phyloP scores from a whole-genome alignment of 495 filamentous ascomycete genomes.

The Endocarpon pusillum region DNA sequence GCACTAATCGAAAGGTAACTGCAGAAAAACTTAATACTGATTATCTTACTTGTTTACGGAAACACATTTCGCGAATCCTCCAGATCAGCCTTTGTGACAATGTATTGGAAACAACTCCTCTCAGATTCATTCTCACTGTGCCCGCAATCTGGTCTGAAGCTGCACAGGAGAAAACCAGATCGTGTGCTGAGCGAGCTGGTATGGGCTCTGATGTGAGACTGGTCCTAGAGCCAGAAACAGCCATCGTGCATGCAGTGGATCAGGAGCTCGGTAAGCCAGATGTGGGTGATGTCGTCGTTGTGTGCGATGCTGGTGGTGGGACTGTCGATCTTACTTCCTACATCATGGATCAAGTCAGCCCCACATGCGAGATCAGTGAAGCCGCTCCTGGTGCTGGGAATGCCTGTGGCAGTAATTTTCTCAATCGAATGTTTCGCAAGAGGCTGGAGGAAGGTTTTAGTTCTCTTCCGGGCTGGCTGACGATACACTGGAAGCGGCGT shows the following conservation, averaged over 20 bases:
- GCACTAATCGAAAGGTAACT: too few species aligned
- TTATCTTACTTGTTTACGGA: too few species aligned
- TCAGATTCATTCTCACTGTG: conserved; percentile 47
- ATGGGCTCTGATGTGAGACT: conserved; percentile 54
- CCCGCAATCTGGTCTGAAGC: conserved; percentile 49
- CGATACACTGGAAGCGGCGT: too few species aligned
- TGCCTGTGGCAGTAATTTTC: conserved; percentile 45
- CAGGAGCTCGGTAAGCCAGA: too few species aligned
- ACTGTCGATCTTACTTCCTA: conserved; percentile 53
- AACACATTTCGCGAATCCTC: too few species aligned
- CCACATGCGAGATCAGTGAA: conserved; percentile 38
- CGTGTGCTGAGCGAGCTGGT: conserved; percentile 49
- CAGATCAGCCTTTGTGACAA: too few species aligned
- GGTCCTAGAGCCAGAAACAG: conserved; percentile 61
- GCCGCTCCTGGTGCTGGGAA: conserved; percentile 48
- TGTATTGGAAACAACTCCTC: conserved; percentile 41
- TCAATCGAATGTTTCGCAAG: conserved; percentile 49
- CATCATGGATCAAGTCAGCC: conserved; percentile 15
- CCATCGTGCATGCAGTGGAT: conserved; percentile 61
- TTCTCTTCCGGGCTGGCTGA: too few species aligned
- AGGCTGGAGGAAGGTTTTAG: conserved; percentile 40
- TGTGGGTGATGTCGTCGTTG: conserved; percentile 55
- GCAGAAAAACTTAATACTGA: too few species aligned
- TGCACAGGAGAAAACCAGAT: conserved; percentile 46
- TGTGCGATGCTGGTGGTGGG: conserved; percentile 66